Evolutionary conservation across 345 rosid species (phyloP), one percentile per base, ranked within the genome.

Genomic region (Lepidium aucheri): DNA sequence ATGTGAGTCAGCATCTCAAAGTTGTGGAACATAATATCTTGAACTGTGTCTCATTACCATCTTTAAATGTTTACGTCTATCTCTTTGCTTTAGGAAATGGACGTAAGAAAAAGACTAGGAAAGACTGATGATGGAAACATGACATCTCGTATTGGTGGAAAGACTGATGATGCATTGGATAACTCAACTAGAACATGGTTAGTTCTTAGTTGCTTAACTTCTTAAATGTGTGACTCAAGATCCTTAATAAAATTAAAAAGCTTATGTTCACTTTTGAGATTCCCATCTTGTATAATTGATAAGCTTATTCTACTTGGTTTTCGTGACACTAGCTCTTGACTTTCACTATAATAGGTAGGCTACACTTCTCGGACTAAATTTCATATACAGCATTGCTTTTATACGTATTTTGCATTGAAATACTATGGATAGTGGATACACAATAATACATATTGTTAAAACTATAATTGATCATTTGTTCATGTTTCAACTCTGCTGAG

Each of bases 121-220:
- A 79, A 81, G 64, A 63, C 74, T n/a, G 85, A 55, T 72, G 51
- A 38, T 53, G 97, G 96, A 64, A 90, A 79, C 74, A 73, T 73
- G 81, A 86, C 82, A 34, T 76, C 99, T 67, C 78, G 88, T 62
- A 70, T 59, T 66, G 68, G 72, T 64, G 97, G 89, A 81, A 90
- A 84, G 85, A 74, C 78, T 65, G 97, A 90, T 44, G 96, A 90
- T 76, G 75, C 82, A 72, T 67, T 84, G 52, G 96, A 88, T 63
- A 92, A 90, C 68, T 90, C 97, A 72, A 84, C 96, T 47, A 90
- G 79, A 77, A 84, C 79, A 72, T 86, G 96, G 99, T 94, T 65
- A 77, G 22, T 20, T 20, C 22, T 20, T 20, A 20, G 80, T 78
- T 60, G 9, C 12, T 5, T 62, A 45, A 14, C 64, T 50, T 41